phyloP scores from a whole-genome alignment of 1,284 basidiomycete species.

The Stygiomarasmius scandens region DNA sequence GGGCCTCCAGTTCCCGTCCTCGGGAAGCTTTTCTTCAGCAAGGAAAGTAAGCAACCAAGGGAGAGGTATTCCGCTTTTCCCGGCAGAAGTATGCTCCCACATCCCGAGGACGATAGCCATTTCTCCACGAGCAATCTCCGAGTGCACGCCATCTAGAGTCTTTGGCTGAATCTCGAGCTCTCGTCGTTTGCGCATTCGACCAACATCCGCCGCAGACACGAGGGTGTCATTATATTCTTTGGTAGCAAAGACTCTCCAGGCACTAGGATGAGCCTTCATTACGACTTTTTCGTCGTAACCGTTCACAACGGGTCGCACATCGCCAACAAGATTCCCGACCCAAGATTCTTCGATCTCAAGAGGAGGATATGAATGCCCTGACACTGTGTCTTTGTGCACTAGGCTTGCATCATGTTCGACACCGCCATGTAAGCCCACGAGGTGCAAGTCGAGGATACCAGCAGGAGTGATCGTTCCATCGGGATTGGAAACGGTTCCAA shows the following conservation, averaged over 20 bases:
- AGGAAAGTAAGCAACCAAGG: conserved; percentile 13
- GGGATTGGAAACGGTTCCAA: conserved; percentile 8
- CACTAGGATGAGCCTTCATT: background rate
- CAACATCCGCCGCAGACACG: conserved; percentile 14
- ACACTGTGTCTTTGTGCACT: conserved; percentile 16
- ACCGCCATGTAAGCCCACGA: conserved; percentile 18
- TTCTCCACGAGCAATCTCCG: conserved; percentile 19
- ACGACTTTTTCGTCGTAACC: background rate
- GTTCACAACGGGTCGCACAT: conserved; percentile 11
- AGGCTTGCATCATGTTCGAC: conserved; percentile 25
- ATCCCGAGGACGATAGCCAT: conserved; percentile 21
- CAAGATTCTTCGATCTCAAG: conserved; percentile 8
- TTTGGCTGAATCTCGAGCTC: conserved; percentile 10
- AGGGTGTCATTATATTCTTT: background rate
- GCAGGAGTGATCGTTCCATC: conserved; percentile 10
- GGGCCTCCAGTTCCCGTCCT: conserved; percentile 7
- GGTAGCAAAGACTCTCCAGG: background rate
- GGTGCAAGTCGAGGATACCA: conserved; percentile 15
- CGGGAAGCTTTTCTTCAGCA: conserved; percentile 14
- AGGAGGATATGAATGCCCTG: conserved; percentile 13
- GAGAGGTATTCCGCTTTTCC: conserved; percentile 15
- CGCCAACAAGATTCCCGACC: conserved; percentile 13
- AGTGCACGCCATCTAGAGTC: conserved; percentile 6
- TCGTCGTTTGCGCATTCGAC: conserved; percentile 13
- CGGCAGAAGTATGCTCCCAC: conserved; percentile 8